These are phyloP conservation scores for Nissolia schottii DNA, from an alignment of 306 rosid species.

Conservation along the genomic window DNA sequence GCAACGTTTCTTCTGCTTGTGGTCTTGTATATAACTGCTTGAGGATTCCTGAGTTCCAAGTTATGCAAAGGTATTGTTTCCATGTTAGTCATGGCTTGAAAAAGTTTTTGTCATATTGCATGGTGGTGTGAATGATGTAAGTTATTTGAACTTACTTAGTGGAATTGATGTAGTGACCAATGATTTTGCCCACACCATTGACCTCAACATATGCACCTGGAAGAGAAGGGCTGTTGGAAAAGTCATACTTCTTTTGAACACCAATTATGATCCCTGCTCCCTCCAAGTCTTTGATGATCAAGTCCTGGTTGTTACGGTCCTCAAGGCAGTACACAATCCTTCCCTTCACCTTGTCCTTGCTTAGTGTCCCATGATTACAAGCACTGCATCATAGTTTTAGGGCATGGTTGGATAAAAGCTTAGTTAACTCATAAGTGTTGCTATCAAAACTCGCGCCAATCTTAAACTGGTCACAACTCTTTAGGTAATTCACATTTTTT, in stretches of 20 bases:
- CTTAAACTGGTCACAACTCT: background rate
- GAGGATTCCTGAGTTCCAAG: constrained; percentile 45
- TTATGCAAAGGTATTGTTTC: background rate
- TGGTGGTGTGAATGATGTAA: no score
- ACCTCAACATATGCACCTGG: constrained; percentile 34
- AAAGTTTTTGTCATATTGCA: no score
- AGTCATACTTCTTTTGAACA: constrained; percentile 12
- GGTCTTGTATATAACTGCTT: constrained; percentile 55
- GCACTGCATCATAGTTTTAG: constrained; percentile 43
- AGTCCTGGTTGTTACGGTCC: constrained; percentile 11
- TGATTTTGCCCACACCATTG: constrained; percentile 18
- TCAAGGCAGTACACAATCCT: constrained; percentile 58
- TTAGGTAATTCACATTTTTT: background rate
- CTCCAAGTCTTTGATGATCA: constrained; percentile 19
- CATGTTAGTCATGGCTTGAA: no score
- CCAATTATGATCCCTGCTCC: constrained; percentile 49
- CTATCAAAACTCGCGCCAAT: no score
- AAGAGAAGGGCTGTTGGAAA: constrained; percentile 27
- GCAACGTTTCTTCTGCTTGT: constrained; percentile 25
- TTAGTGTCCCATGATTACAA: constrained; percentile 47
- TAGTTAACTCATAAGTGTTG: no score
- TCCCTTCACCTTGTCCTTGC: constrained; percentile 52
- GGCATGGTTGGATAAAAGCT: no score
- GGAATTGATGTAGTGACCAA: constrained; percentile 54
- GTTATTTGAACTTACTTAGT: constrained; percentile 51